Evolutionary conservation across 768 basidiomycete genomes (phyloP).

Genomic region (Kwoniella dendrophila): DNA sequence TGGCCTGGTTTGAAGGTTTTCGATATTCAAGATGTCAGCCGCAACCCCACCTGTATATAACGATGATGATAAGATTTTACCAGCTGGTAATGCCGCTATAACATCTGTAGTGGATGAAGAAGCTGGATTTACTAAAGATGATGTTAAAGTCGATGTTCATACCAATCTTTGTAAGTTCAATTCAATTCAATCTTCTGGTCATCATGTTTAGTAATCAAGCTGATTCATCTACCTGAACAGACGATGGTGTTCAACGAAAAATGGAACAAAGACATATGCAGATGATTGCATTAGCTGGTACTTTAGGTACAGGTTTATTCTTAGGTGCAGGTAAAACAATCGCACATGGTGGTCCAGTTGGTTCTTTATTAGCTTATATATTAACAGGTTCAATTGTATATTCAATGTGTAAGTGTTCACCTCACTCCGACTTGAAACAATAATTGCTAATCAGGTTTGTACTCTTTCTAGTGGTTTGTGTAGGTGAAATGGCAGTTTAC

Average conservation of each 20-base stretch:
- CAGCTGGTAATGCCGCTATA: slow-evolving; percentile 1
- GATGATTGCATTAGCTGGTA: slow-evolving; percentile 40
- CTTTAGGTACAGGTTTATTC: slow-evolving; percentile 31
- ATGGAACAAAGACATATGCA: slow-evolving; percentile 50
- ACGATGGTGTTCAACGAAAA: slow-evolving; percentile 69
- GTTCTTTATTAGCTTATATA: slow-evolving; percentile 31
- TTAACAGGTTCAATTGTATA: slow-evolving; percentile 33
- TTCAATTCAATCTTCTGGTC: background rate
- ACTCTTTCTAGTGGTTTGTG: slow-evolving; percentile 69
- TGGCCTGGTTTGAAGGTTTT: too few species aligned
- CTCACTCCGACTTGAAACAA: background rate
- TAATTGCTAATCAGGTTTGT: slow-evolving; percentile 57
- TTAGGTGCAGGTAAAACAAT: slow-evolving; percentile 36
- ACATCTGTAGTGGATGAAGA: slow-evolving; percentile 1
- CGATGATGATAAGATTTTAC: slow-evolving; percentile 17
- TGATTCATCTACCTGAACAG: slow-evolving; percentile 8
- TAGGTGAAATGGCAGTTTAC: slow-evolving; percentile 79
- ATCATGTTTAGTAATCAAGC: background rate
- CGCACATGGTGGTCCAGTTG: slow-evolving; percentile 37
- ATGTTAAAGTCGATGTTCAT: slow-evolving; percentile 34
- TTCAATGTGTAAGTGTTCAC: slow-evolving; percentile 27
- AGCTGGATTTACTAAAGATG: slow-evolving; percentile 13
- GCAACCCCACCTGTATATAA: background rate
- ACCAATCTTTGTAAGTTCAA: slow-evolving; percentile 34
- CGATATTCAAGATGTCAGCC: background rate